A percentile compares a stretch with the other conserved stretches of the same genome.
Evolutionary conservation across 768 basidiomycete species (phyloP).

Genomic region (Amanita pseudoporphyria): DNA sequence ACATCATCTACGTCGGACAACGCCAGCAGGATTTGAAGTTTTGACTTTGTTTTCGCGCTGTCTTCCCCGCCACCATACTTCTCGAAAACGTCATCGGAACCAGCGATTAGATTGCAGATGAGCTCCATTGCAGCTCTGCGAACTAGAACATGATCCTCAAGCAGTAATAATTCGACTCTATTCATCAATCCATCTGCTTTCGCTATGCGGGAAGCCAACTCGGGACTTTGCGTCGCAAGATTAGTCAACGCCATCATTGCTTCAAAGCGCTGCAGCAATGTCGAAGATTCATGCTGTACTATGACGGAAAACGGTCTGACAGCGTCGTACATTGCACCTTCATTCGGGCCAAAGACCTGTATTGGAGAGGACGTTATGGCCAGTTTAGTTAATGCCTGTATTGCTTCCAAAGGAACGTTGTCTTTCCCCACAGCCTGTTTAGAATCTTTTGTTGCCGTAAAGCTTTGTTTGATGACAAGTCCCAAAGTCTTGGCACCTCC

Average conservation of each 20-base stretch:
- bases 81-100: conserved; percentile 67
- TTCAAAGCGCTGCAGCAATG: conserved; percentile 81
- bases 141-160: conserved; percentile 77
- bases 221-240: conserved; percentile 67
- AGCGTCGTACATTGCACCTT: conserved; percentile 69
- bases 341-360: conserved; percentile 84
- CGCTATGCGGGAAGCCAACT: conserved; percentile 59
- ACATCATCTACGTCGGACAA: conserved; percentile 82
- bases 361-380: conserved; percentile 86
- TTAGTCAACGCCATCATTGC: conserved; percentile 96
- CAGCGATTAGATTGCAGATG: conserved; percentile 81
- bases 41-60: conserved; percentile 38
- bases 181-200: conserved; percentile 47
- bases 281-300: conserved; percentile 58
- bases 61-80: conserved; percentile 48
- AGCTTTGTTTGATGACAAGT: conserved; percentile 42
- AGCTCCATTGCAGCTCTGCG: conserved; percentile 87
- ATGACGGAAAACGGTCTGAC: conserved; percentile 72
- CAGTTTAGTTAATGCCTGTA: conserved; percentile 89
- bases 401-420: conserved; percentile 42
- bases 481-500: conserved; percentile 67
- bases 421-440: conserved; percentile 25
- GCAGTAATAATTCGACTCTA: conserved; percentile 61
- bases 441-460: conserved; percentile 21
- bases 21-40: conserved; percentile 75